Evolutionary conservation across 306 rosid species (phyloP).

Genomic region (Trichosanthes cucumerina): DNA sequence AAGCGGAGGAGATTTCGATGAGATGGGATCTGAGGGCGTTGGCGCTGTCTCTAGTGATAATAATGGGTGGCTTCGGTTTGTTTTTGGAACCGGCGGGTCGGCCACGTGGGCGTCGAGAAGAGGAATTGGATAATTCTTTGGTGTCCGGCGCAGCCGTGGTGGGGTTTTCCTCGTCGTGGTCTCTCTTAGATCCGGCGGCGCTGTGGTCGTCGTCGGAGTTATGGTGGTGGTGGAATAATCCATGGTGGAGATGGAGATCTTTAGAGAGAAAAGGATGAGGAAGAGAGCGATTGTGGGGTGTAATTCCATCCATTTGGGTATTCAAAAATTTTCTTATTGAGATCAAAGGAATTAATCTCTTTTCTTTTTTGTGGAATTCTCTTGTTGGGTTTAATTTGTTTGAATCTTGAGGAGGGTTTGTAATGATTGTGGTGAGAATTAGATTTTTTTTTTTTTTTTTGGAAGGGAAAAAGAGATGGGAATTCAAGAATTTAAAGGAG

Average conservation of each 20-base stretch:
- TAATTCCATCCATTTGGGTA: slow-evolving; percentile 59
- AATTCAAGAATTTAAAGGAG: neutral
- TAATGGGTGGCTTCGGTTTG: slow-evolving; percentile 86
- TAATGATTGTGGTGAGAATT: neutral
- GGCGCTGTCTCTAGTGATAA: slow-evolving; percentile 82
- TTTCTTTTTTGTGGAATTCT: neutral
- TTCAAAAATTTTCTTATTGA: neutral
- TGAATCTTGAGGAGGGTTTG: neutral
- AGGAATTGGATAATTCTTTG: slow-evolving; percentile 17
- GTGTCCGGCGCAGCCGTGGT: slow-evolving; percentile 13
- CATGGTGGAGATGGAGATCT: slow-evolving; percentile 75
- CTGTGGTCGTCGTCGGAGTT: slow-evolving; percentile 43
- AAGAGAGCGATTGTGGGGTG: slow-evolving; percentile 78
- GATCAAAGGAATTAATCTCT: no score
- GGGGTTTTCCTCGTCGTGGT: slow-evolving; percentile 31
- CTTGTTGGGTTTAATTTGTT: neutral
- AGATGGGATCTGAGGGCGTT: slow-evolving; percentile 85
- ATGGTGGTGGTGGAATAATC: slow-evolving; percentile 32
- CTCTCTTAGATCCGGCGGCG: slow-evolving; percentile 44
- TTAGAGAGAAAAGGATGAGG: slow-evolving; percentile 72
- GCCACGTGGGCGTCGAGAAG: slow-evolving; percentile 66
- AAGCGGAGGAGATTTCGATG: slow-evolving; percentile 62
- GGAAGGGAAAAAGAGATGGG: neutral
- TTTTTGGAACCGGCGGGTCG: slow-evolving; percentile 80
- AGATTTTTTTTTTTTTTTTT: no score